Evolutionary conservation across 768 basidiomycete species (phyloP).

Genomic region (Agrocybe pediades): DNA sequence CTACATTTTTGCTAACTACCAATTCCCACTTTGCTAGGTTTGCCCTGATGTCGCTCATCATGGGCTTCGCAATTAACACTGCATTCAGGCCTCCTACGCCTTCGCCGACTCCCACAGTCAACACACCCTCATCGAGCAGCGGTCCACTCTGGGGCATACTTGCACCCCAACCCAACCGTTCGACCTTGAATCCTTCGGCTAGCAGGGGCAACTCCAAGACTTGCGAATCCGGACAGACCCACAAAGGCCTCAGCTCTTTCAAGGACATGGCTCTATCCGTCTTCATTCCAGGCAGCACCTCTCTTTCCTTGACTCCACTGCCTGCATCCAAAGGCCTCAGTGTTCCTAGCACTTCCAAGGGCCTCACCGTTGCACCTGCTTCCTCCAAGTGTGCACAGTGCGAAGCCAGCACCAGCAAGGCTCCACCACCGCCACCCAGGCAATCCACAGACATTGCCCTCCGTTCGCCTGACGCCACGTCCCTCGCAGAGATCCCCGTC

Average conservation of each 20-base stretch:
- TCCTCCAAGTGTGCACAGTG: conserved; percentile 14
- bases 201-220: conserved; percentile 20
- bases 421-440: conserved; percentile 14
- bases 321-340: conserved; percentile 27
- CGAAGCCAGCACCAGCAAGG: conserved; percentile 9
- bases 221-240: conserved; percentile 10
- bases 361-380: conserved; percentile 15
- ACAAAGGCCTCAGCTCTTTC: conserved; percentile 34
- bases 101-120: conserved; percentile 33
- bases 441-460: conserved; percentile 28
- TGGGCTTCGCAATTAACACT: conserved; percentile 60
- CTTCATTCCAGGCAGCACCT: conserved; percentile 49
- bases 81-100: conserved; percentile 40
- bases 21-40: conserved; percentile 44
- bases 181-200: conserved; percentile 29
- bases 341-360: conserved; percentile 25
- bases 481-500: conserved; percentile 21
- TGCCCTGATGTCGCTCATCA: conserved; percentile 68
- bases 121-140: conserved; percentile 21
- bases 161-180: conserved; percentile 39
- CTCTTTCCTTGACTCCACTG: conserved; percentile 32
- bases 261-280: conserved; percentile 56
- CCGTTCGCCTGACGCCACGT: conserved; percentile 19
- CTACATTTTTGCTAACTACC: conserved; percentile 2
- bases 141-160: conserved; percentile 42